These are phyloP conservation scores for Podospora appendiculata DNA, from an alignment of 495 filamentous ascomycete genomes.

Conservation along the genomic window DNA sequence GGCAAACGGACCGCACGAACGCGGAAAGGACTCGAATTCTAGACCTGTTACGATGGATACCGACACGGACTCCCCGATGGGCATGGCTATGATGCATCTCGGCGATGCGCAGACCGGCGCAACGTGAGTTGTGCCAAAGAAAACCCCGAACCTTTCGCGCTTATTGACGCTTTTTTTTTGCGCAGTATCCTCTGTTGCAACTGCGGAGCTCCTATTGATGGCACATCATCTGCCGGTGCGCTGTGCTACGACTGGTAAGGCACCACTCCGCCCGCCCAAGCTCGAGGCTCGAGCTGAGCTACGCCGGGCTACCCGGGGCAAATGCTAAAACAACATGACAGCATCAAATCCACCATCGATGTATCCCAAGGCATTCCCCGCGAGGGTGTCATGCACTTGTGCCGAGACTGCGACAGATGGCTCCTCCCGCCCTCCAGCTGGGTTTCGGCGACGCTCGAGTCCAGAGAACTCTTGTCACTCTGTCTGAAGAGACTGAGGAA, in stretches of 20 bases:
- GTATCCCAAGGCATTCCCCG: constrained; percentile 87
- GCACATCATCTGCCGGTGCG: constrained; percentile 76
- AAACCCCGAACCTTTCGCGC: not conserved
- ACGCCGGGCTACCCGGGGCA: too few species aligned
- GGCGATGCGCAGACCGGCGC: constrained; percentile 49
- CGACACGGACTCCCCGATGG: not conserved
- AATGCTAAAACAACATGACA: not conserved
- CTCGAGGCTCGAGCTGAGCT: not conserved
- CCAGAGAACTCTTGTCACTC: constrained; percentile 79
- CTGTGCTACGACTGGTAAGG: constrained; percentile 76
- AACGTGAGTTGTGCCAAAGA: constrained; percentile 41
- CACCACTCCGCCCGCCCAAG: not conserved
- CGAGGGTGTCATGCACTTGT: constrained; percentile 75
- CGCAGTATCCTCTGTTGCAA: constrained; percentile 85
- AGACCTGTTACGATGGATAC: too few species aligned
- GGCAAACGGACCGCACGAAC: not conserved
- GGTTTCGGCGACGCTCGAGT: constrained; percentile 76
- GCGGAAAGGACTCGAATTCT: not conserved
- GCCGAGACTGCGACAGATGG: constrained; percentile 90
- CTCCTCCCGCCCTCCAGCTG: constrained; percentile 79
- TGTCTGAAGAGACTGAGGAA: constrained; percentile 79
- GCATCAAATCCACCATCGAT: constrained; percentile 81
- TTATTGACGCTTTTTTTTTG: constrained; percentile 6
- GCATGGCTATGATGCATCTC: constrained; percentile 50
- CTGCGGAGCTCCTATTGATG: constrained; percentile 89